phyloP scores from a whole-genome alignment of 176 grass and related monocot genomes.

The Triticum monococcum region DNA sequence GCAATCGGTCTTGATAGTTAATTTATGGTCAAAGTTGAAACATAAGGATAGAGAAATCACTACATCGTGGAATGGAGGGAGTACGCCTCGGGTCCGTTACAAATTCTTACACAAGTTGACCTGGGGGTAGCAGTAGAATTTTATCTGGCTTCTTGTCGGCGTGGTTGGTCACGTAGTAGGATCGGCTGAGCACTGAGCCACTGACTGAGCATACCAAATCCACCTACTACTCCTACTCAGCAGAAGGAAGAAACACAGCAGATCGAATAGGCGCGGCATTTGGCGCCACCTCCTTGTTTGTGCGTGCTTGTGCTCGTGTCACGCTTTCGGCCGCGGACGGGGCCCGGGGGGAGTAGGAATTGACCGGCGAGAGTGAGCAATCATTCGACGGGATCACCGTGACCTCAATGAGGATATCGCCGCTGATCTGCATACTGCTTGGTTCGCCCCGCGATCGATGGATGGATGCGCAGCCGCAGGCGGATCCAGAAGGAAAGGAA shows the following conservation, averaged over 20 bases:
- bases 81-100: too few species aligned
- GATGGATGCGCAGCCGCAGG: background rate
- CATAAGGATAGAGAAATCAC: too few species aligned
- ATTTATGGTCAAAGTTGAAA: too few species aligned
- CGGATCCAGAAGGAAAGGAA: background rate
- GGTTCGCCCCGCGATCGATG: background rate
- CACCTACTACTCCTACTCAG: background rate
- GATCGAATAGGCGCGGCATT: background rate
- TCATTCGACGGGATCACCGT: background rate
- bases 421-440: background rate
- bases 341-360: background rate
- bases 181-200: background rate
- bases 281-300: background rate
- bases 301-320: background rate
- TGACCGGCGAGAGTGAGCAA: background rate
- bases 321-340: background rate
- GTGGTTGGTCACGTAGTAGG: background rate
- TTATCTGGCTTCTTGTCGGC: background rate
- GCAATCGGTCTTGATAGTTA: too few species aligned
- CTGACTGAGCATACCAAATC: background rate
- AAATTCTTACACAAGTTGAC: too few species aligned
- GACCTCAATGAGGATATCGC: background rate
- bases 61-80: too few species aligned
- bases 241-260: background rate
- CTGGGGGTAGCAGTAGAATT: background rate